phyloP scores from a whole-genome alignment of 352 stramenopile genomes.

The Globisporangium uncinulatum region DNA sequence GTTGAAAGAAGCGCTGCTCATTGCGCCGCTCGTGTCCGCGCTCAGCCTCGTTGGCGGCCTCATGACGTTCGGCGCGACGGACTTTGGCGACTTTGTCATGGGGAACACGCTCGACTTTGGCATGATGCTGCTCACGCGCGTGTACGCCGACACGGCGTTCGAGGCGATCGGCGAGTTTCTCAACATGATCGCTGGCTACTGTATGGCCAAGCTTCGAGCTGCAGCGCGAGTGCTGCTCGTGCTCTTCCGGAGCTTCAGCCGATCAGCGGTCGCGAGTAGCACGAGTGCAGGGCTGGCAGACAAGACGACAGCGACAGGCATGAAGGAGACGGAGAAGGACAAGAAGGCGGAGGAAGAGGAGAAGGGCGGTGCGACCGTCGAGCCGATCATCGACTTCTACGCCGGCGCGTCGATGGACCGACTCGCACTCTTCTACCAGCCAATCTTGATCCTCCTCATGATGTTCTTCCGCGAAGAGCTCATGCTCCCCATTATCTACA shows the following conservation, averaged over 20 bases:
- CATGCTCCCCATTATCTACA: slow-evolving; percentile 92
- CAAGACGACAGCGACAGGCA: slow-evolving; percentile 4
- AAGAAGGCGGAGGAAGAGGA: slow-evolving; percentile 30
- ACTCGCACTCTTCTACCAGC: slow-evolving; percentile 91
- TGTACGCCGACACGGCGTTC: slow-evolving; percentile 89
- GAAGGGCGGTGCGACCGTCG: slow-evolving; percentile 89
- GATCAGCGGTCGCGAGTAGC: slow-evolving; percentile 24
- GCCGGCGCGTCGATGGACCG: slow-evolving; percentile 89
- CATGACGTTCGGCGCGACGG: slow-evolving; percentile 93
- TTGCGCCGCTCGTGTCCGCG: slow-evolving; percentile 85
- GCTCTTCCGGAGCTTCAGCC: slow-evolving; percentile 49
- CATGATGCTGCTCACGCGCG: slow-evolving; percentile 90
- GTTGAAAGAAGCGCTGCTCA: slow-evolving; percentile 89
- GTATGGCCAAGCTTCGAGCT: slow-evolving; percentile 32
- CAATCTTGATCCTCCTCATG: slow-evolving; percentile 93
- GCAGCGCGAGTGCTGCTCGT: slow-evolving; percentile 23
- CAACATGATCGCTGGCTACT: slow-evolving; percentile 29
- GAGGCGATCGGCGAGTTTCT: slow-evolving; percentile 69
- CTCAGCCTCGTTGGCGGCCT: slow-evolving; percentile 89
- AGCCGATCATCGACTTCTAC: slow-evolving; percentile 95
- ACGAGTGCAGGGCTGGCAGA: neutral
- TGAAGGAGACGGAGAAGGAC: slow-evolving; percentile 31
- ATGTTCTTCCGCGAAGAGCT: slow-evolving; percentile 94
- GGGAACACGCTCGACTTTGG: slow-evolving; percentile 94
- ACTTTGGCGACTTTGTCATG: slow-evolving; percentile 97